Base-by-base conservation (phyloP, 257 asterid genomes). In the Nicotiana sylvestris region DNA sequence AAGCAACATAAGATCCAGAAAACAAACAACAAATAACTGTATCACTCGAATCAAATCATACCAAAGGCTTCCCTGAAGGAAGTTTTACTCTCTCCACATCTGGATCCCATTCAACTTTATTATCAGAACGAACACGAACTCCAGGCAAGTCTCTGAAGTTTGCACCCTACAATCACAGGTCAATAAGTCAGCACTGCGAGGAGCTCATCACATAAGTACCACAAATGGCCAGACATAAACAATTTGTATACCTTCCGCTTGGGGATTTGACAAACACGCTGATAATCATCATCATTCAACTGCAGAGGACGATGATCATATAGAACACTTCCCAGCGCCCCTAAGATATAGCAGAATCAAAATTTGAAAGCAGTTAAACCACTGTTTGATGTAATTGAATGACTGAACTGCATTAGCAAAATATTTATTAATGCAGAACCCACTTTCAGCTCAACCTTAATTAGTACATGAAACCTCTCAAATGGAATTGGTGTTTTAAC, bases 131-230 rank as follows among this genome's bases (percentile, higher is more conserved):
- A 30, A 88, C 72, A 7, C 84, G 33, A 8, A 88, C 58, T 53
- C 89, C 91, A 25, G 89, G 88, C 80, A 86, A 78, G 81, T 88
- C 80, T 70, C 91, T 88, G 11, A 86, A 88, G 82, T 85, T 85
- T 0, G 91, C 89, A 35, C 91, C 91, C 91, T 88, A 70, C 1
- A 60, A 27, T 27, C 62, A 49, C 9, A 74, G 80, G 62, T 29
- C 37, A 6, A 13, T 60, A 49, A 74, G 5, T 74, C 62, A 27
- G 37, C 25, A 49, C 37, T 0, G 4, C 27, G 2, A 74, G 43
- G 27, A 74, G 7, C 60, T 6, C 21, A 25, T 12, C 13, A 1
- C 60, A 21, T 5, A 43, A 72, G 60, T 1, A 46, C 21, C 5
- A 16, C 43, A 27, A 46, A 15, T 74, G 62, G 43, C 61, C 51